These are phyloP conservation scores for Entrophospora sp. DNA, from an alignment of 192 early-diverging fungal genomes.

Conservation along the genomic window DNA sequence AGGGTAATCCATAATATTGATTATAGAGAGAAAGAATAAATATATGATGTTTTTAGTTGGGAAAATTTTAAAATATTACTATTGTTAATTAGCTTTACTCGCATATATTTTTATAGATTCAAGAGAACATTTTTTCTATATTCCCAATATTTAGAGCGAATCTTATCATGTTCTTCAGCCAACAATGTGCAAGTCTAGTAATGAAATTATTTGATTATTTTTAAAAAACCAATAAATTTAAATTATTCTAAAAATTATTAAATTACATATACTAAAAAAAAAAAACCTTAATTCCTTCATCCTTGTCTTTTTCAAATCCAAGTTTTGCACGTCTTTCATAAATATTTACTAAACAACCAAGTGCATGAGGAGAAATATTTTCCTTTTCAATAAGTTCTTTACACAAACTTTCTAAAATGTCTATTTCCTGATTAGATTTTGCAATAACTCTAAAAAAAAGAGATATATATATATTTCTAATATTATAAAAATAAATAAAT, in stretches of 20 bases:
- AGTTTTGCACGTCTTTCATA: constrained; percentile 36
- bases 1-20: no score
- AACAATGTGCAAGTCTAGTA: constrained; percentile 41
- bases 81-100: no score
- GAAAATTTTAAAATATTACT: no score
- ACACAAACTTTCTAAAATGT: constrained; percentile 34
- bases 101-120: no score
- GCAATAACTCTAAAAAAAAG: constrained; percentile 31
- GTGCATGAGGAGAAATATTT: constrained; percentile 30
- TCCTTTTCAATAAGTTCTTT: constrained; percentile 26
- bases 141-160: constrained; percentile 61
- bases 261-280: neutral
- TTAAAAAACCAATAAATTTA: neutral
- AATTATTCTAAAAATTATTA: neutral
- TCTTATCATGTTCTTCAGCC: constrained; percentile 49
- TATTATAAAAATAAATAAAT: no score
- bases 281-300: constrained; percentile 32
- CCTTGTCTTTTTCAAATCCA: constrained; percentile 25
- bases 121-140: constrained; percentile 40
- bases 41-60: no score
- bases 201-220: neutral
- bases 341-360: constrained; percentile 36
- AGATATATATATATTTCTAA: no score
- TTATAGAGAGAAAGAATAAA: no score
- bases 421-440: constrained; percentile 23